phyloP scores from a whole-genome alignment of 306 rosid species.

The Phaseolus lunatus region DNA sequence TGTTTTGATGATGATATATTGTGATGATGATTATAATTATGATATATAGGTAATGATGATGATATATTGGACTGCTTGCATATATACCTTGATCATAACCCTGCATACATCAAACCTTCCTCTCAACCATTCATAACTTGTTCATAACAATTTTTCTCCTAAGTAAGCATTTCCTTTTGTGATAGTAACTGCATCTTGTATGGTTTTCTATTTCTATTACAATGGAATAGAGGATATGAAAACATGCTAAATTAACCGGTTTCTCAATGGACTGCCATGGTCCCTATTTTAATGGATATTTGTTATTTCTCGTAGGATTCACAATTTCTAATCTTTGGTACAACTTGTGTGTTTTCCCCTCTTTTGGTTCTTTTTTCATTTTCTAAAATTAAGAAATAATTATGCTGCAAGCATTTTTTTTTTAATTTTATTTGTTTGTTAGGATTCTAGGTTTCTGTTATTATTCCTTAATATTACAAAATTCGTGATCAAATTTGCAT shows the following conservation, averaged over 20 bases:
- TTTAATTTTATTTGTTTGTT: neutral
- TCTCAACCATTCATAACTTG: too few species aligned
- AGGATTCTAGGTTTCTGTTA: neutral
- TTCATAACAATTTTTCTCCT: neutral
- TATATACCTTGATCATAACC: too few species aligned
- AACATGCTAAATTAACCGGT: conserved; percentile 61
- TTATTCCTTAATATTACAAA: neutral
- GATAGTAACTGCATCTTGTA: conserved; percentile 42
- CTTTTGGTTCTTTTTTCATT: neutral
- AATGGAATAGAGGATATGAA: conserved; percentile 54
- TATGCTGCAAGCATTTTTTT: neutral
- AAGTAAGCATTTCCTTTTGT: neutral
- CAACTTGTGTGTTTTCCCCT: neutral
- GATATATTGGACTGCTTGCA: too few species aligned
- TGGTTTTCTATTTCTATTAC: conserved; percentile 51
- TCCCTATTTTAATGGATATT: conserved; percentile 51
- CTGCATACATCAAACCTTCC: too few species aligned
- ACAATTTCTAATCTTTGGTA: conserved; percentile 42
- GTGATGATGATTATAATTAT: too few species aligned
- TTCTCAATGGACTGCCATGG: conserved; percentile 66
- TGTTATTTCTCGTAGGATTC: conserved; percentile 69
- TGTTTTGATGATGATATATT: too few species aligned
- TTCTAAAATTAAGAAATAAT: neutral
- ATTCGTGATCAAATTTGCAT: neutral
- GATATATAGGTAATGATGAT: too few species aligned